Evolutionary conservation across 352 stramenopile genomes (phyloP), one percentile per base, ranked within the genome.

Genomic region (Phytophthora vignae): DNA sequence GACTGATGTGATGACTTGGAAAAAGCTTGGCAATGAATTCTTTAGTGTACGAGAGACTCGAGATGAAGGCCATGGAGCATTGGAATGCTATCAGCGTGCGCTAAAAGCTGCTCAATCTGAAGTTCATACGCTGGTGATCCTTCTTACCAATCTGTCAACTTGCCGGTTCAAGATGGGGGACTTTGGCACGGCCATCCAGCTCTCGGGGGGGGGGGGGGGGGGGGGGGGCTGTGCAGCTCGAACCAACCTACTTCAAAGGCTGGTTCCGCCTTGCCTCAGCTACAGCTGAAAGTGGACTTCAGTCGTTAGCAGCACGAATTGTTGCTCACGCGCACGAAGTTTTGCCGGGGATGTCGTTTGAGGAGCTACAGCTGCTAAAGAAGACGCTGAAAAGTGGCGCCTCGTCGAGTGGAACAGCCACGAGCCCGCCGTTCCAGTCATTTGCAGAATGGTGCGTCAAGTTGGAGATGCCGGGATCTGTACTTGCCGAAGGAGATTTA

Each of bases 21-120:
- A 77, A 12, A 50, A 74, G 44, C 59, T 79, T 27, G 73, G 68
- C 1, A 79, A 79, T 25, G 42, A 76, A 9, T 79, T 64, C 22
- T 79, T 74, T 15, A 50, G 49, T 33, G 40, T 48, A 2, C 19
- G 71, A 11, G 67, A 61, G 40, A 17, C 15, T 1, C 21, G 36
- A 50, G 72, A 76, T 21, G 9, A 57, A 46, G 67, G 67, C 2
- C 14, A 27, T 27, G 72, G 72, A 1, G 52, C 72, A 3, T 9
- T 76, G 2, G 44, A 57, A 6, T 78, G 71, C 25, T 76, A 76
- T 42, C 67, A 76, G 11, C 56, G 57, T 1, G 67, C 72, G 17
- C 14, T 79, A 2, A 2, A 69, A 55, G 6, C 22, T 12, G 64
- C 40, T 4, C 15, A 71, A 53, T 11, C 63, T 21, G 48, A 77